Evolutionary conservation across 768 basidiomycete genomes (phyloP).

Genomic region (Phaeotremella fagi): DNA sequence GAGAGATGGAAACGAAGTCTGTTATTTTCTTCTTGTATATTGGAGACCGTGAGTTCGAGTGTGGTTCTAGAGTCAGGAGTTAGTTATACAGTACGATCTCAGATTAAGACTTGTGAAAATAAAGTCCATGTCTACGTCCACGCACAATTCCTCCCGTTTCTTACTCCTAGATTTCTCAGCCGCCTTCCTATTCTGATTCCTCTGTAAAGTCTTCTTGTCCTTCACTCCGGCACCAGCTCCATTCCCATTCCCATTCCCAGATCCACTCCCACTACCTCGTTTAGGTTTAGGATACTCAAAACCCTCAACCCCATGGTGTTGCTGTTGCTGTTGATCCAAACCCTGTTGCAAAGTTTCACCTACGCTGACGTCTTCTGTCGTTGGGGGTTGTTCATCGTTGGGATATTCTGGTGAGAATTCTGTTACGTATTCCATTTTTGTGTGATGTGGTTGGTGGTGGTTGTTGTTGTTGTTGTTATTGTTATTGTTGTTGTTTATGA

Average conservation of each 20-base stretch:
- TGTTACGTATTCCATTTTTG: neutral
- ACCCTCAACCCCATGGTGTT: neutral
- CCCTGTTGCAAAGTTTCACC: neutral
- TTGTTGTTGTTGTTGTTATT: neutral
- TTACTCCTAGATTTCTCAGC: constrained; percentile 41
- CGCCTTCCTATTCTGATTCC: constrained; percentile 40
- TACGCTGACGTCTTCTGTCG: neutral
- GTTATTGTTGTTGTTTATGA: neutral
- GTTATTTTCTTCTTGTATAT: constrained; percentile 41
- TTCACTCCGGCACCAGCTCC: neutral
- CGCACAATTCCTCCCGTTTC: constrained; percentile 40
- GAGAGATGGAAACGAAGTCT: constrained; percentile 31
- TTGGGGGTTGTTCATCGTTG: neutral
- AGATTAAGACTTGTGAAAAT: neutral
- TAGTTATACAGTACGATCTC: neutral
- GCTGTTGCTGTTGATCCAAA: neutral
- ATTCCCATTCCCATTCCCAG: neutral
- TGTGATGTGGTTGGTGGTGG: neutral
- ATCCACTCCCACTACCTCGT: neutral
- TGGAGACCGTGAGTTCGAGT: constrained; percentile 29
- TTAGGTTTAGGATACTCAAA: neutral
- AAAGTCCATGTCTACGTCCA: neutral
- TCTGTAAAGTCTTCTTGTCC: constrained; percentile 35
- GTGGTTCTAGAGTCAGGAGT: constrained; percentile 12
- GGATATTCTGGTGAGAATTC: neutral